Evolutionary conservation across 2,329 filamentous ascomycete species (phyloP), one percentile per base, ranked within the genome.

Genomic region (Teratosphaeria zuluensis): DNA sequence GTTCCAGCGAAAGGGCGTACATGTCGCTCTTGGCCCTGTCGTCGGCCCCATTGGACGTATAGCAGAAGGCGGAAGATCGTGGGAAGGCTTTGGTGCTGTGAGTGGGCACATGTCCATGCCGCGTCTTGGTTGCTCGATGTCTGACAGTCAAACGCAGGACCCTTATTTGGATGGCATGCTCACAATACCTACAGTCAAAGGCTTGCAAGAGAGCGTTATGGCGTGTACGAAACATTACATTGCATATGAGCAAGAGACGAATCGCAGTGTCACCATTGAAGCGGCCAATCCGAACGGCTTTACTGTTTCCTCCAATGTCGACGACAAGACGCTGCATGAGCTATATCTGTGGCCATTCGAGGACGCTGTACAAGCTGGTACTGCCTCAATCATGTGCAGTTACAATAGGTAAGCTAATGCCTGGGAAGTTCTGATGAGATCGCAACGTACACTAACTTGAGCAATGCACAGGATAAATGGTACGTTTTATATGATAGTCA

Each of bases 321-420:
- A 63, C 12, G 63, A 65, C 53, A 61, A 59, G 54, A 57, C 59
- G 3, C 35, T 65, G 58, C 65, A 68, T 33, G 65, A 68, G 61
- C 57, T 67, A 19, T 56, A 30, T 52, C 12, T 24, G 6, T 52
- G 48, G 33, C 33, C 33, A 14, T 38, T 38, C 8, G 11, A 38
- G 2, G 85, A 89, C 66, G 83, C 86, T 1, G 81, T 89, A 30
- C 79, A 80, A 62, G 81, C 86, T 30, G 84, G 85, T 52, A 84
- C 85, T 2, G 84, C 82, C 1, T 79, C 81, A 2, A 73, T 87
- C 53, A 89, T 89, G 87, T 89, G 86, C 73, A 84, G 83, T n/a
- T 89, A 89, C 73, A 85, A 88, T 69, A 30, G 56, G n/a, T n/a
- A n/a, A n/a, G n/a, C n/a, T n/a, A n/a, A n/a, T n/a, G n/a, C n/a